A percentile compares a stretch with the other conserved stretches of the same genome.
These are phyloP conservation scores for Arabidopsis lyrata DNA, from an alignment of 441 rosid genomes.

Conservation along the genomic window DNA sequence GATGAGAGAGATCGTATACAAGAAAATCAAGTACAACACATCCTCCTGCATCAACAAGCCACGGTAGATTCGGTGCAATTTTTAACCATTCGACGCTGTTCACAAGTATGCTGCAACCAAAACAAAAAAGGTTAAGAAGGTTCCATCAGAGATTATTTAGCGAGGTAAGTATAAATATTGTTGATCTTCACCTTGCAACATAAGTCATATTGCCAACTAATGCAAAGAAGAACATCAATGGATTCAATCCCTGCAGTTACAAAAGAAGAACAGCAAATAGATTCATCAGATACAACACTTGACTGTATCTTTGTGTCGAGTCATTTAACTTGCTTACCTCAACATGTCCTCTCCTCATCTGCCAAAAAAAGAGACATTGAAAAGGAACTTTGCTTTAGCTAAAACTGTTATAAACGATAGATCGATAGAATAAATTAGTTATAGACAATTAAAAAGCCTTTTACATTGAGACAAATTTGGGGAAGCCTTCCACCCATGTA, in stretches of 20 bases:
- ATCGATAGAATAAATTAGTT: background rate
- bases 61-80: conserved; percentile 76
- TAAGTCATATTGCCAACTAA: conserved; percentile 81
- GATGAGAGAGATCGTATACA: conserved; percentile 48
- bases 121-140: conserved; percentile 12
- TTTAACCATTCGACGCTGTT: conserved; percentile 68
- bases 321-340: conserved; percentile 57
- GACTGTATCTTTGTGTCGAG: background rate
- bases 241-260: conserved; percentile 73
- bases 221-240: conserved; percentile 87
- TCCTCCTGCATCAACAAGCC: conserved; percentile 91
- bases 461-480: conserved; percentile 83
- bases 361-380: conserved; percentile 34
- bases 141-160: conserved; percentile 4
- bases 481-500: conserved; percentile 97
- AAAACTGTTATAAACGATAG: background rate
- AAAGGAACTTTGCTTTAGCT: conserved; percentile 24
- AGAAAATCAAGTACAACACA: conserved; percentile 79
- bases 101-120: conserved; percentile 64
- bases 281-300: conserved; percentile 12
- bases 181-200: conserved; percentile 67
- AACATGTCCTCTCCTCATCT: conserved; percentile 84
- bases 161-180: background rate
- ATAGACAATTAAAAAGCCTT: background rate
- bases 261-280: conserved; percentile 5